Evolutionary conservation across 305 asterid species (phyloP).

Genomic region (Fraxinus angustifolia): DNA sequence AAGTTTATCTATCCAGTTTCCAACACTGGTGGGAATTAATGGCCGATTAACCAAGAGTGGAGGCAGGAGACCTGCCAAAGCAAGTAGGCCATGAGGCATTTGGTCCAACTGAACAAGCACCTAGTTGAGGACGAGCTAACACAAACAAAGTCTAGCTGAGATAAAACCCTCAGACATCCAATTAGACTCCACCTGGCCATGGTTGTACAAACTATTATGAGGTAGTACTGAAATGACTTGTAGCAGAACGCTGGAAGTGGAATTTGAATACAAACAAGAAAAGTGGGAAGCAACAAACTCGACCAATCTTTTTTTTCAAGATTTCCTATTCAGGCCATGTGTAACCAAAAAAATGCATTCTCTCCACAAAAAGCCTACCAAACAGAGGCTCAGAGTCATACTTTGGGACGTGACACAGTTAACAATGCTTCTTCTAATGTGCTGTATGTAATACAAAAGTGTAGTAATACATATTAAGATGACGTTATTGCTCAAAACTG

Average conservation of each 20-base stretch:
- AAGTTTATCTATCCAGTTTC: background rate
- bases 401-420: background rate
- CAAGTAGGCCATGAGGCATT: background rate
- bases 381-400: background rate
- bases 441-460: background rate
- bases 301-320: background rate
- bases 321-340: background rate
- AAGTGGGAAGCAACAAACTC: background rate
- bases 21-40: background rate
- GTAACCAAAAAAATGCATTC: no score
- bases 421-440: conserved; percentile 4
- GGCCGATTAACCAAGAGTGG: background rate
- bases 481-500: background rate
- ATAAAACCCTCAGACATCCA: background rate
- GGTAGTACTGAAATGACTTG: background rate
- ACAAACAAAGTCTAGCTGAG: background rate
- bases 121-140: background rate
- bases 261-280: background rate
- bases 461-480: conserved; percentile 4
- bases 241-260: background rate
- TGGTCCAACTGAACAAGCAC: background rate
- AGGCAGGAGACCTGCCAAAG: background rate
- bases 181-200: background rate
- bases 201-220: background rate
- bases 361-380: no score